Base-by-base conservation (phyloP, 2,329 filamentous ascomycete species). In the Talaromyces sp. region DNA sequence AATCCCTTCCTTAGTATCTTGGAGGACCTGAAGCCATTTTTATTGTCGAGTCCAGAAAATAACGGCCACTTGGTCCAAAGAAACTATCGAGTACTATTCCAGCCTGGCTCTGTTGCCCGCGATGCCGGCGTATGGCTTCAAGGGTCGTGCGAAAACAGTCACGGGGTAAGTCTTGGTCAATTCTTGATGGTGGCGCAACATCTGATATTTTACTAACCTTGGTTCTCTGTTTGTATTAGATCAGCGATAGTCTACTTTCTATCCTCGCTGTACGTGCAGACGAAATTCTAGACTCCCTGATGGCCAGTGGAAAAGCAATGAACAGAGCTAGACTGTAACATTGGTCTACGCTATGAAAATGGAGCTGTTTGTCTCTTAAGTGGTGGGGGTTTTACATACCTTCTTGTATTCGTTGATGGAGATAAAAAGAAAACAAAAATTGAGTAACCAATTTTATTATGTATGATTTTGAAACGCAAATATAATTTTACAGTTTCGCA, bases 261-360 rank as follows among this genome's bases (percentile, higher is more conserved):
- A 62, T 64, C 2, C 56, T 57, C 22, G 56, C 59, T 36, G 65
- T 65, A 2, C 66, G 65, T 19, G 63, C 65, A 27, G 61, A 60
- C 11, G 64, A 67, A 55, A 52, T 68, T n/a, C 33, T 67, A 58
- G 58, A 63, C 51, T 63, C 66, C 4, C 65, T 68, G 10, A 57
- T 62, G 27, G 44, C 65, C 13, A 64, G 55, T 58, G 58, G 58
- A 25, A 64, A 62, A 57, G 25, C 55, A 2, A 55, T 57, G 19
- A 59, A 61, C 22, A 28, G 61, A 52, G 66, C 67, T 30, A 62
- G 61, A 28, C 58, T 68, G 13, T 68, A 53, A 52, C 22, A 63
- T 28, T 7, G 17, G 39, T n/a, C 9, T 33, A 13, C 19, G 19
- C 9, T 8, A 52, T 42, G n/a, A 17, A 58, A 39, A 25, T 55